These are phyloP conservation scores for Phoenix dactylifera DNA, from an alignment of 176 grass and related monocot species.

Conservation along the genomic window DNA sequence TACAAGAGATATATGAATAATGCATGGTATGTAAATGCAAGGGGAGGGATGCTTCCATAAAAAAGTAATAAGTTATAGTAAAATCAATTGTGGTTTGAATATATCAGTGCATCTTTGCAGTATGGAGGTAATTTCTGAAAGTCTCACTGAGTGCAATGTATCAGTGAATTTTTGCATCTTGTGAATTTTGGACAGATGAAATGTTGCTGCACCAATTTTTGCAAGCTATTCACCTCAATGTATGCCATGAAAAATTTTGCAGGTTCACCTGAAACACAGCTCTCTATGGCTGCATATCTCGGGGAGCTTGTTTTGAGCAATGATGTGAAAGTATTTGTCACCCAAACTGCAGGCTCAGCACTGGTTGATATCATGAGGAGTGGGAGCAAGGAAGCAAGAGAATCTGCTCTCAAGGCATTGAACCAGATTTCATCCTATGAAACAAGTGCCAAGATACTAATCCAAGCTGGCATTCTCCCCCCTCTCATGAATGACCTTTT, in stretches of 20 bases:
- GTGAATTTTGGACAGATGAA: no score
- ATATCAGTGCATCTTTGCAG: no score
- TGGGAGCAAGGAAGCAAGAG: conserved; percentile 61
- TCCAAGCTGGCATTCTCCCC: conserved; percentile 81
- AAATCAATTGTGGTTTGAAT: no score
- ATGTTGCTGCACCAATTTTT: no score
- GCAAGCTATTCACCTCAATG: no score
- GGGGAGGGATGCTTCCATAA: no score
- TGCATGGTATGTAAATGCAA: no score
- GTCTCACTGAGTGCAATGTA: no score
- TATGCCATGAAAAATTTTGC: conserved; percentile 2
- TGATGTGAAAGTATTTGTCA: conserved; percentile 80
- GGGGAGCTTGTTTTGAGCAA: conserved; percentile 98
- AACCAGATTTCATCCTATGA: conserved; percentile 95
- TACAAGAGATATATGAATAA: no score
- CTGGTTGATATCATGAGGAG: conserved; percentile 87
- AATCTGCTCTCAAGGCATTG: conserved; percentile 76
- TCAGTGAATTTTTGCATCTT: no score
- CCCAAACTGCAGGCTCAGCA: conserved; percentile 56
- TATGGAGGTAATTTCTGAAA: no score
- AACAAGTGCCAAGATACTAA: conserved; percentile 79
- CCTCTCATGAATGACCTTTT: conserved; percentile 89
- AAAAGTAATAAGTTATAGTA: no score
- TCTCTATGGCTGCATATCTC: conserved; percentile 77
- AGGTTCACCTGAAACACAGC: conserved; percentile 67